Percentiles rank a stretch among this genome's conserved stretches.
These are phyloP conservation scores for Aspergillus latus DNA, from an alignment of 2,329 filamentous ascomycete genomes.

Conservation along the genomic window DNA sequence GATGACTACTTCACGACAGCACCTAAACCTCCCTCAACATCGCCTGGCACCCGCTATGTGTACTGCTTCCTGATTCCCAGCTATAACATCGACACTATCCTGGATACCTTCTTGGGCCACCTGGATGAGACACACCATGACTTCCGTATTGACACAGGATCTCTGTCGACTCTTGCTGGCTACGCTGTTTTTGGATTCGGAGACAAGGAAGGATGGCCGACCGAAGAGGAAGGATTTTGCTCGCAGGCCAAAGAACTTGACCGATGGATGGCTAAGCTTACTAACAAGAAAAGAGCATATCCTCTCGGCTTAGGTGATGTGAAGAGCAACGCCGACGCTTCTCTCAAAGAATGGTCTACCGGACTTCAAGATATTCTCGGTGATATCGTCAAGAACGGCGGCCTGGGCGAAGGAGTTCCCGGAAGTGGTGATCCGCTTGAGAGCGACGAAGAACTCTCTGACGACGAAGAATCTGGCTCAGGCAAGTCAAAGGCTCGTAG, in stretches of 20 bases:
- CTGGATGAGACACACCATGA: conserved; percentile 92
- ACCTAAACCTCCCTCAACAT: conserved; percentile 59
- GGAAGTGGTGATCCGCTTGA: conserved; percentile 83
- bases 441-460: conserved; percentile 73
- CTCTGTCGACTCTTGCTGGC: conserved; percentile 72
- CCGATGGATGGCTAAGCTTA: conserved; percentile 96
- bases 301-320: conserved; percentile 86
- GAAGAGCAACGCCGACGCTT: conserved; percentile 67
- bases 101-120: conserved; percentile 83
- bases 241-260: conserved; percentile 88
- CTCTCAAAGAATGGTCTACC: conserved; percentile 73
- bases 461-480: conserved; percentile 56
- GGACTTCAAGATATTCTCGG: conserved; percentile 72
- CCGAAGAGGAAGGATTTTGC: conserved; percentile 86
- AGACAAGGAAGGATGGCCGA: conserved; percentile 88
- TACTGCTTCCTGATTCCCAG: conserved; percentile 85
- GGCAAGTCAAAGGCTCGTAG: conserved; percentile 51
- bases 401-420: conserved; percentile 64
- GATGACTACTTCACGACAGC: conserved; percentile 87
- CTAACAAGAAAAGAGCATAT: conserved; percentile 79
- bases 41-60: conserved; percentile 60
- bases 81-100: conserved; percentile 92
- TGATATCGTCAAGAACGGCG: conserved; percentile 54
- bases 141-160: conserved; percentile 89
- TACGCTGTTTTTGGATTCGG: conserved; percentile 95